Evolutionary conservation across 2,329 filamentous ascomycete species (phyloP).

Genomic region (Aspergillus terreus): DNA sequence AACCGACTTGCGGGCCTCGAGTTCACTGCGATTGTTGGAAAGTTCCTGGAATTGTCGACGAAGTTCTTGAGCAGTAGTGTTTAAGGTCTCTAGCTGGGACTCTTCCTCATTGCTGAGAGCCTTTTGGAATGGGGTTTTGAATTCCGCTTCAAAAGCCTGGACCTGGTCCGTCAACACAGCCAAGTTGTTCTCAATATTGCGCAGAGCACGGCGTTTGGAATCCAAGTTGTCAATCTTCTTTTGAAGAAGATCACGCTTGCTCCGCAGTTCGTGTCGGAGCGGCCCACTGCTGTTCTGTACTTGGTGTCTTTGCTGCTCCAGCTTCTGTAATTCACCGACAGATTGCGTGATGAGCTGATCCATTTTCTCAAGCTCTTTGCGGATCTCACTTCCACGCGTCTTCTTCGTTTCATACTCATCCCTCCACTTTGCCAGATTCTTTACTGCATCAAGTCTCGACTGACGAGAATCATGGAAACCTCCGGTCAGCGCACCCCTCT

Average conservation of each 20-base stretch:
- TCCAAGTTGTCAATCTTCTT: slow-evolving; percentile 71
- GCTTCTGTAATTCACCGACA: slow-evolving; percentile 77
- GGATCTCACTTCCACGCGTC: slow-evolving; percentile 62
- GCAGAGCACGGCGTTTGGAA: slow-evolving; percentile 59
- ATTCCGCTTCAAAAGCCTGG: slow-evolving; percentile 72
- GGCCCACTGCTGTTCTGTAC: slow-evolving; percentile 80
- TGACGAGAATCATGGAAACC: slow-evolving; percentile 84
- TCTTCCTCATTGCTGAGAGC: slow-evolving; percentile 81
- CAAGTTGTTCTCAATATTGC: slow-evolving; percentile 70
- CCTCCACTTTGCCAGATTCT: slow-evolving; percentile 69
- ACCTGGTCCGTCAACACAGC: slow-evolving; percentile 73
- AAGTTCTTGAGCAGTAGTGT: slow-evolving; percentile 65
- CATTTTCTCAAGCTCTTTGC: slow-evolving; percentile 67
- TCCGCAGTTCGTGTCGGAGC: slow-evolving; percentile 69
- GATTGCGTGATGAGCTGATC: slow-evolving; percentile 86
- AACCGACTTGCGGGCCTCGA: slow-evolving; percentile 76
- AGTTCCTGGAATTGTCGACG: slow-evolving; percentile 73
- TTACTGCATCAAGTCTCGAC: slow-evolving; percentile 82
- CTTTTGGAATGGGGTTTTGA: slow-evolving; percentile 88
- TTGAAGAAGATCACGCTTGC: slow-evolving; percentile 71
- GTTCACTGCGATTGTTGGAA: slow-evolving; percentile 67
- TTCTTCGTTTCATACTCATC: slow-evolving; percentile 68
- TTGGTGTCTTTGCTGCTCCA: slow-evolving; percentile 72
- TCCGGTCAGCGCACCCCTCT: slow-evolving; percentile 90
- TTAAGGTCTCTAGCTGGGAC: slow-evolving; percentile 68